phyloP scores from a whole-genome alignment of 1,284 basidiomycete genomes.

The Trichosporon inkin region DNA sequence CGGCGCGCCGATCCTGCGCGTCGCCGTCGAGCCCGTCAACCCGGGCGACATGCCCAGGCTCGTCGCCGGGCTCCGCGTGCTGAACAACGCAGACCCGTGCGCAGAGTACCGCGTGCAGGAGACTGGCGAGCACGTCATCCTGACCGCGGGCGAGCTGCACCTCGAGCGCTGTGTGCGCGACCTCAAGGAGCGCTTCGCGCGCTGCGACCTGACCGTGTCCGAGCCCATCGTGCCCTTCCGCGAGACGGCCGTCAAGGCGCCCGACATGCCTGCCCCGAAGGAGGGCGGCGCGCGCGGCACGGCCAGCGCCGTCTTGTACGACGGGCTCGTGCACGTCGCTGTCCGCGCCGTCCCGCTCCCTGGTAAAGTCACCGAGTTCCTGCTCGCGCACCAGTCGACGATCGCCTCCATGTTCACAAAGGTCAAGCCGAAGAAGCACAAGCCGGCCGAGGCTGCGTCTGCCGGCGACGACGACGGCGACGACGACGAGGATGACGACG shows the following conservation, averaged over 20 bases:
- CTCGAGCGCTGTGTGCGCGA: conserved; percentile 96
- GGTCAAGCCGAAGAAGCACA: conserved; percentile 35
- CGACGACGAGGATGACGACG: not conserved
- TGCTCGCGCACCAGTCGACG: conserved; percentile 62
- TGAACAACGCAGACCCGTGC: conserved; percentile 95
- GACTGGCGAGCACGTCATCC: conserved; percentile 95
- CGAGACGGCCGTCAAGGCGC: conserved; percentile 80
- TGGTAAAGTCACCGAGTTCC: conserved; percentile 61
- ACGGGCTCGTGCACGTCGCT: conserved; percentile 73
- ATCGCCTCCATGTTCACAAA: conserved; percentile 37
- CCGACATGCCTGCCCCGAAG: conserved; percentile 85
- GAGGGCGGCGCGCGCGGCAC: conserved; percentile 73
- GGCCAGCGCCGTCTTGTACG: conserved; percentile 64
- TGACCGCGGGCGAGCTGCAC: conserved; percentile 94
- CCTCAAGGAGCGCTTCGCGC: conserved; percentile 88
- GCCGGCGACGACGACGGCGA: not conserved
- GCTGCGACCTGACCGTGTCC: conserved; percentile 85
- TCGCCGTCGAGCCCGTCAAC: conserved; percentile 82
- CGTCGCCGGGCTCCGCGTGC: conserved; percentile 76
- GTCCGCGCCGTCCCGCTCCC: conserved; percentile 81
- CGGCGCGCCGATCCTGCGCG: conserved; percentile 86
- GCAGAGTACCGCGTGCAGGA: conserved; percentile 96
- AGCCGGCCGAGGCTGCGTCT: conserved; percentile 8
- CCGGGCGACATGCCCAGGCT: conserved; percentile 94
- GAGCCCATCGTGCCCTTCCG: conserved; percentile 97